Evolutionary conservation across 2,329 filamentous ascomycete species (phyloP).

Genomic region (Aspergillus ibericus): DNA sequence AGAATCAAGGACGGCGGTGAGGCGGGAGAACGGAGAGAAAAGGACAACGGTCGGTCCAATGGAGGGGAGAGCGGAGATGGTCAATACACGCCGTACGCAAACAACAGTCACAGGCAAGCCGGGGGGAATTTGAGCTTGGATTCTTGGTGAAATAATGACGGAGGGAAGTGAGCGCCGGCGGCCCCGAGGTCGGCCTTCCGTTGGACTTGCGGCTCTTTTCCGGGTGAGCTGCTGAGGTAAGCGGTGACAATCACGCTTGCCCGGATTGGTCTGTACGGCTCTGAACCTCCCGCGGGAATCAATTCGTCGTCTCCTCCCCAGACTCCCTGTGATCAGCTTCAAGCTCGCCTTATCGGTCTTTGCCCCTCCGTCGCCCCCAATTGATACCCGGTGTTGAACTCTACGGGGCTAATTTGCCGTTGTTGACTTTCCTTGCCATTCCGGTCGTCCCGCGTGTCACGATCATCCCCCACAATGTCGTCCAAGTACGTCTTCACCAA

Average conservation of each 20-base stretch:
- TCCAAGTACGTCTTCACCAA: conserved; percentile 89
- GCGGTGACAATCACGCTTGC: conserved; percentile 26
- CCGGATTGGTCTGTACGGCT: conserved; percentile 22
- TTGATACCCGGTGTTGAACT: conserved; percentile 1
- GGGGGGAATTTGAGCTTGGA: not conserved
- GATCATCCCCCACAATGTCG: conserved; percentile 63
- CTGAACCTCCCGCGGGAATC: conserved; percentile 9
- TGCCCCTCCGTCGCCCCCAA: conserved; percentile 7
- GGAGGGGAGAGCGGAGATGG: not conserved
- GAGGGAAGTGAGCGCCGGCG: not conserved
- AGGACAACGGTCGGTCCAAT: not conserved
- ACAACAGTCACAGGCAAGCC: not conserved
- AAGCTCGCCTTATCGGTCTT: conserved; percentile 2
- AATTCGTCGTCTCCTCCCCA: conserved; percentile 7
- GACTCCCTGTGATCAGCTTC: not conserved
- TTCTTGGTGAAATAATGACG: not conserved
- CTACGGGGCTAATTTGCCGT: not conserved
- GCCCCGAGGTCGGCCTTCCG: conserved; percentile 20
- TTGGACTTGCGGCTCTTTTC: conserved; percentile 21
- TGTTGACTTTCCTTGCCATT: not conserved
- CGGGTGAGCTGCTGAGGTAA: conserved; percentile 37
- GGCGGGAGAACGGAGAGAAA: conserved; percentile 11
- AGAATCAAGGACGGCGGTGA: conserved; percentile 11
- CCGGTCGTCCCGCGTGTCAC: conserved; percentile 2
- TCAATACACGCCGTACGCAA: not conserved